Evolutionary conservation across 1,284 basidiomycete species (phyloP), one percentile per base, ranked within the genome.

Genomic region (Trichosporon asahii): DNA sequence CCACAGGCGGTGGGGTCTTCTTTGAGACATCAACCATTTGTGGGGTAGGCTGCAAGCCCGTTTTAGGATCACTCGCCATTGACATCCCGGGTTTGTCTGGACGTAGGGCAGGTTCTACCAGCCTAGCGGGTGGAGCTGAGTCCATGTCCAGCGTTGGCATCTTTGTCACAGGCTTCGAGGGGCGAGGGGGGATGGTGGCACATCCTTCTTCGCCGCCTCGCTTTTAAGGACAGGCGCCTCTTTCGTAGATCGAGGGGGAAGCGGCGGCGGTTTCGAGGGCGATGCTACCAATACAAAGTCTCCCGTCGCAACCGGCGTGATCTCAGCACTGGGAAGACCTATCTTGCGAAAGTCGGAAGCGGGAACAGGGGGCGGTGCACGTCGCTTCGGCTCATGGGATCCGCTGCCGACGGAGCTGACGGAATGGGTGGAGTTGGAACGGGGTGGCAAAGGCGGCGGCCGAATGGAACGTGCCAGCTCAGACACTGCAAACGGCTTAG

Each of bases 281-380:
- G 78, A 74, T 12, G 76, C 73, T 4, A 81, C 76, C 12, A 81
- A 63, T 15, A 81, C 77, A 64, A 77, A 81, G 65, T 81, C 80
- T 12, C 80, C 80, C 1, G 80, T 81, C 8, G 76, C 76, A 0
- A 76, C 71, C 0, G 80, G 79, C 7, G 78, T 79, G 11, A 81
- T 67, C 8, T 70, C 67, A 2, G 29, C 70, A n/a, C 27, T 49
- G 12, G 72, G 72, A 3, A 73, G 46, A 12, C 72, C 72, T 21
- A 73, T 57, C 46, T 68, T 70, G 40, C 57, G 37, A 37, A 73
- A 73, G 33, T 73, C 72, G 21, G 65, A 53, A 21, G 61, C 70
- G 1, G 76, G 74, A 8, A 61, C 57, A 4, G 67, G 61, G 3
- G 68, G 64, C 4, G 68, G 37, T 12, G 21, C 64, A 4, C 65